These are phyloP conservation scores for Rhodomyrtus tomentosa DNA, from an alignment of 345 rosid species.

Conservation along the genomic window DNA sequence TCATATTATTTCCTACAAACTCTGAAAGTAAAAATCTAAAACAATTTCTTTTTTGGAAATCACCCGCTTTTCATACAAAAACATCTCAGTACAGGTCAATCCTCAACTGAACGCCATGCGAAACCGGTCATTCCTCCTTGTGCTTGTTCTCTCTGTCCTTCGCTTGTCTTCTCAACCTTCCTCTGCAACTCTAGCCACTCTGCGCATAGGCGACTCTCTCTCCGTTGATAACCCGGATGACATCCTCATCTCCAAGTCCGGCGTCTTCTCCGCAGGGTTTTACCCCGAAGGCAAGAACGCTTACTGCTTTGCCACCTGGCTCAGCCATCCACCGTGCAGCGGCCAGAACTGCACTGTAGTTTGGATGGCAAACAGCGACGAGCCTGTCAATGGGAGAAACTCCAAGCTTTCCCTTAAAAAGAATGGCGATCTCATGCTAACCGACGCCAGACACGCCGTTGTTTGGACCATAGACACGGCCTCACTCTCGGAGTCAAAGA, in stretches of 20 bases:
- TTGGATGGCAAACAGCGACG: conserved; percentile 8
- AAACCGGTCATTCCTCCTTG: too few relatives aligned
- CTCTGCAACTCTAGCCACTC: neutral
- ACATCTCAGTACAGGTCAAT: too few relatives aligned
- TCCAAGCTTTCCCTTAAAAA: neutral
- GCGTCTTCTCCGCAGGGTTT: conserved; percentile 16
- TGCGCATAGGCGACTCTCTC: conserved; percentile 13
- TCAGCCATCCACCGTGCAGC: neutral
- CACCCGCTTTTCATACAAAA: too few relatives aligned
- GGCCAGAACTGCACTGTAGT: neutral
- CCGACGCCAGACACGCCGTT: conserved; percentile 2
- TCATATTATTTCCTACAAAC: too few relatives aligned
- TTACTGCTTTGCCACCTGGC: conserved; percentile 13
- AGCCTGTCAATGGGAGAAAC: neutral
- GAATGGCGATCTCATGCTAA: neutral
- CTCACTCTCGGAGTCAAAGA: neutral
- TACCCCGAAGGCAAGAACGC: conserved; percentile 13
- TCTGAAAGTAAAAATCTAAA: too few relatives aligned
- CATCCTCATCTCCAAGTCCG: conserved; percentile 4
- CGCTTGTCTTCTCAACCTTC: neutral
- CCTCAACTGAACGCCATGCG: too few relatives aligned
- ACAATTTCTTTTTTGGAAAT: too few relatives aligned
- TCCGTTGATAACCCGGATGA: conserved; percentile 9
- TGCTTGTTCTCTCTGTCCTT: too few relatives aligned
- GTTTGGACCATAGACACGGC: conserved; percentile 17